Conservation (phyloP, 768 basidiomycete genomes). For the Trametes maxima region DNA sequence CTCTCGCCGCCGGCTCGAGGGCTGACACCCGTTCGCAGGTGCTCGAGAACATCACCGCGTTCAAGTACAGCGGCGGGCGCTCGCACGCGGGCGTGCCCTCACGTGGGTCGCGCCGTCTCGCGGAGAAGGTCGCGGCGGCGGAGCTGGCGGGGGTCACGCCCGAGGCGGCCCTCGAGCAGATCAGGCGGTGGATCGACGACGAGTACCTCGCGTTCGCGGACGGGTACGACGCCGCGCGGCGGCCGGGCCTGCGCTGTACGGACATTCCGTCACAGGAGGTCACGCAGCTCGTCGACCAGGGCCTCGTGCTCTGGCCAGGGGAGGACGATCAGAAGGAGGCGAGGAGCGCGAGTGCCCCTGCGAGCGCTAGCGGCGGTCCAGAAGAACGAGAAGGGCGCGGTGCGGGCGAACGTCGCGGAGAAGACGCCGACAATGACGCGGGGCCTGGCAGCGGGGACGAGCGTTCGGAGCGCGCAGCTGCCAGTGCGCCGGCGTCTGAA, state of each 20-base stretch:
- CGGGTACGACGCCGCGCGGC: constrained; percentile 31
- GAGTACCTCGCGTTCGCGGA: constrained; percentile 46
- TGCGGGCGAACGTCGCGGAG: not conserved
- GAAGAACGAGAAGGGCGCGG: constrained; percentile 2
- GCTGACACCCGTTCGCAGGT: constrained; percentile 39
- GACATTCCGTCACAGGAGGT: constrained; percentile 52
- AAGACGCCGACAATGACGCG: constrained; percentile 29
- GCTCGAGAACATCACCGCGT: constrained; percentile 46
- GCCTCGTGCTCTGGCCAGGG: constrained; percentile 44
- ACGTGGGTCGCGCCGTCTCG: constrained; percentile 30
- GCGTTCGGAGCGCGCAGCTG: not conserved
- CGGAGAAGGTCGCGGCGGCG: constrained; percentile 24
- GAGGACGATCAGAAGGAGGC: constrained; percentile 7
- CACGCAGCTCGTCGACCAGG: constrained; percentile 48
- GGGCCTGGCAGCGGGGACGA: constrained; percentile 22
- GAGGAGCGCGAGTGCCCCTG: not conserved
- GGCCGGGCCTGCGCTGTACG: constrained; percentile 42
- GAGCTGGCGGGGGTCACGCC: constrained; percentile 18
- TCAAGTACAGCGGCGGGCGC: constrained; percentile 39
- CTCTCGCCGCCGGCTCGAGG: constrained; percentile 2
- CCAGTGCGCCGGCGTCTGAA: not conserved
- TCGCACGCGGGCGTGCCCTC: constrained; percentile 47
- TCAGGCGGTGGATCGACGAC: constrained; percentile 32
- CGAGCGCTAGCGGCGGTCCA: not conserved
- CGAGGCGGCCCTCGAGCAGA: constrained; percentile 28